Conservation (phyloP, 345 rosid genomes). For the Melaleuca quinquenervia region DNA sequence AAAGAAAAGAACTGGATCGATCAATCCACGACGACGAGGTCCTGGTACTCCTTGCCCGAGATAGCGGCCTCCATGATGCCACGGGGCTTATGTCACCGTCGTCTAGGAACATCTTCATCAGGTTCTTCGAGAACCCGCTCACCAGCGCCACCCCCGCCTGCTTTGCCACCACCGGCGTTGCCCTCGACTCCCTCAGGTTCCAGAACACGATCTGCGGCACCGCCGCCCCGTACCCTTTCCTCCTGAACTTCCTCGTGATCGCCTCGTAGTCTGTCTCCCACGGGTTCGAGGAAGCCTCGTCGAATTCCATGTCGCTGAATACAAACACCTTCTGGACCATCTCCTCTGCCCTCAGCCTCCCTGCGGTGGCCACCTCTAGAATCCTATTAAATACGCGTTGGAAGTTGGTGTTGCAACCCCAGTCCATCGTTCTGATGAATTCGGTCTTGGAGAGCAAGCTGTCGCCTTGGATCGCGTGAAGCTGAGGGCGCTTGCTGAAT, state of each 20-base stretch:
- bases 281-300: slow-evolving; percentile 11
- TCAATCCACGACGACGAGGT: slow-evolving; percentile 23
- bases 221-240: slow-evolving; percentile 33
- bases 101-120: slow-evolving; percentile 41
- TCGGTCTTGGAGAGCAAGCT: slow-evolving; percentile 12
- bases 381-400: slow-evolving; percentile 43
- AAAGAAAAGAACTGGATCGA: not conserved
- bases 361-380: slow-evolving; percentile 29
- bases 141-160: slow-evolving; percentile 48
- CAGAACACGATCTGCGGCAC: slow-evolving; percentile 58
- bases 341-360: slow-evolving; percentile 28
- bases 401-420: slow-evolving; percentile 27
- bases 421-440: slow-evolving; percentile 23
- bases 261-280: slow-evolving; percentile 45
- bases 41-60: slow-evolving; percentile 27
- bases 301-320: slow-evolving; percentile 69
- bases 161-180: slow-evolving; percentile 28
- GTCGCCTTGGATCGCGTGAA: slow-evolving; percentile 27
- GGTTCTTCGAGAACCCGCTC: slow-evolving; percentile 59
- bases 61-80: slow-evolving; percentile 35
- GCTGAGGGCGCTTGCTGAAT: slow-evolving; percentile 24
- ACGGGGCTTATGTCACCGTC: slow-evolving; percentile 24
- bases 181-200: slow-evolving; percentile 42
- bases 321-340: slow-evolving; percentile 53
- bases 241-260: slow-evolving; percentile 25